phyloP scores from a whole-genome alignment of 495 filamentous ascomycete genomes.

The Annulohypoxylon nitens region DNA sequence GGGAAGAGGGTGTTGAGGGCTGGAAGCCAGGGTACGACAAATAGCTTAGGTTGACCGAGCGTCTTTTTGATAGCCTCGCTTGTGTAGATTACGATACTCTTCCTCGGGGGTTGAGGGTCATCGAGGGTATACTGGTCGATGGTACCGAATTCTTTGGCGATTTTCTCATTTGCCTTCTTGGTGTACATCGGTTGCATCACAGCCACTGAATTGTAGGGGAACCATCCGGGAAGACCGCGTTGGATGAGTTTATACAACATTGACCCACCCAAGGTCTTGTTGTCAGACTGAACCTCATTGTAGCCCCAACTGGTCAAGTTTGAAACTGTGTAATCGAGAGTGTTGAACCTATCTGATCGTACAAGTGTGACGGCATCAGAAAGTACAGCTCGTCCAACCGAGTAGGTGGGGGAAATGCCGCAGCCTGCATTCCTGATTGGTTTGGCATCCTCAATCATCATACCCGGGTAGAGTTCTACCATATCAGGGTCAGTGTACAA shows the following conservation, averaged over 20 bases:
- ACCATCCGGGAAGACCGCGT: conserved; percentile 77
- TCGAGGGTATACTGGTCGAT: conserved; percentile 71
- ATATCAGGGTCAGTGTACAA: conserved; percentile 83
- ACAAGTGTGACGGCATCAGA: conserved; percentile 85
- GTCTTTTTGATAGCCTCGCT: conserved; percentile 66
- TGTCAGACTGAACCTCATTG: conserved; percentile 76
- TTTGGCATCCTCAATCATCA: conserved; percentile 80
- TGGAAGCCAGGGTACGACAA: conserved; percentile 38
- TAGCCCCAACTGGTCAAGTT: conserved; percentile 85
- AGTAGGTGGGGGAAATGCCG: conserved; percentile 78
- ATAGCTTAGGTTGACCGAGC: conserved; percentile 61
- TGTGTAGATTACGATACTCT: conserved; percentile 70
- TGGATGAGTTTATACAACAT: conserved; percentile 80
- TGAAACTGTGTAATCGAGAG: conserved; percentile 72
- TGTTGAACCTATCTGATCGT: conserved; percentile 85
- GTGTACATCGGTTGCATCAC: conserved; percentile 78
- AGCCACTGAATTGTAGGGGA: conserved; percentile 77
- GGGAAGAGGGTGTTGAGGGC: conserved; percentile 41
- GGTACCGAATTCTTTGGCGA: conserved; percentile 74
- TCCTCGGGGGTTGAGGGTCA: conserved; percentile 57
- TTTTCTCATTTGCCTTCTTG: conserved; percentile 68
- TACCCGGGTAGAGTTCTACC: conserved; percentile 62
- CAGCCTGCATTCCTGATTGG: conserved; percentile 72
- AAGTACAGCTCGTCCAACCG: conserved; percentile 78
- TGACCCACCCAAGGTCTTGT: conserved; percentile 75